Conservation (phyloP, 2,329 filamentous ascomycete genomes). For the Pochonia chlamydosporia region DNA sequence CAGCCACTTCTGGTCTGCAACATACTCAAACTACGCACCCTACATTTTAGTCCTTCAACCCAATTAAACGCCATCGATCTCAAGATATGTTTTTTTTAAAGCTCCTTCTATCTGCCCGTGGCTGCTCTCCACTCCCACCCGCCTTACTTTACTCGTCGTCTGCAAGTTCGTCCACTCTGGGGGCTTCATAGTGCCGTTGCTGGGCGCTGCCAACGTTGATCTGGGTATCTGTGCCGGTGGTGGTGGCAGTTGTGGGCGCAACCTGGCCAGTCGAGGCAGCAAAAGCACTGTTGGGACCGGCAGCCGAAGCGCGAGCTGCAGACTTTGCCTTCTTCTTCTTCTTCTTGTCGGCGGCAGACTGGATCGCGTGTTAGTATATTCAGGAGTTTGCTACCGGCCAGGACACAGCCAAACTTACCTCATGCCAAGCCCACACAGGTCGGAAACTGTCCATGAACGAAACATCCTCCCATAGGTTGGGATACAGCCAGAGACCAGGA, state of each 20-base stretch:
- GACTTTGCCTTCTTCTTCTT: conserved; percentile 53
- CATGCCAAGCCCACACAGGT: conserved; percentile 96
- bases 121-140: neutral
- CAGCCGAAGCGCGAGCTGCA: conserved; percentile 22
- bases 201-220: conserved; percentile 37
- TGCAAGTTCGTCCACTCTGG: conserved; percentile 46
- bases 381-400: neutral
- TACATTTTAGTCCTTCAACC: too few species aligned
- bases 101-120: neutral
- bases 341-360: conserved; percentile 23
- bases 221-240: conserved; percentile 51
- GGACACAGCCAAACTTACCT: conserved; percentile 50
- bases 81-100: neutral
- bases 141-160: conserved; percentile 37
- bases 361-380: neutral
- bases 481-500: conserved; percentile 95
- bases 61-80: neutral
- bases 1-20: neutral
- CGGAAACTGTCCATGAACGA: conserved; percentile 97
- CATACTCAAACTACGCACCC: neutral
- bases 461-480: conserved; percentile 96
- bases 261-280: conserved; percentile 48
- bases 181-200: conserved; percentile 42
- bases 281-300: conserved; percentile 35
- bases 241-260: conserved; percentile 47